Evolutionary conservation across 179 eudicot species (phyloP).

Genomic region (Heliamphora pulchella): DNA sequence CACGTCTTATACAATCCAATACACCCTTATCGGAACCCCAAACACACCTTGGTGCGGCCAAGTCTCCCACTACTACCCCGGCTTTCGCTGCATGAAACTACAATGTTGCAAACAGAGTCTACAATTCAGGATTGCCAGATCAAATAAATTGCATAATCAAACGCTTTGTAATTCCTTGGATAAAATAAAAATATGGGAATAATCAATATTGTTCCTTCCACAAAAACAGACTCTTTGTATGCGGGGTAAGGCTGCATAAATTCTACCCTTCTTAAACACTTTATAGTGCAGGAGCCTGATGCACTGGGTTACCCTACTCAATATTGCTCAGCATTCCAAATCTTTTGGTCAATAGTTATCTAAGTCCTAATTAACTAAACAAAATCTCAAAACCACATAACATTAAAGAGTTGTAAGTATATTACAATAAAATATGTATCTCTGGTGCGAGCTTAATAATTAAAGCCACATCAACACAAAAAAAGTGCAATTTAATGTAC

Average conservation of each 20-base stretch:
- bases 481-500: no score
- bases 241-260: no score
- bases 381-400: background rate
- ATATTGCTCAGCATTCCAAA: background rate
- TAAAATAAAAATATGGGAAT: background rate
- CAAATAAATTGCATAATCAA: background rate
- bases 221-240: no score
- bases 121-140: background rate
- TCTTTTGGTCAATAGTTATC: background rate
- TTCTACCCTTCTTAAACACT: no score
- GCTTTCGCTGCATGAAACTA: no score
- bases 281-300: no score
- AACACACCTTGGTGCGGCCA: no score
- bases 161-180: background rate
- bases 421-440: background rate
- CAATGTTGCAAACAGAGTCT: slow-evolving; percentile 3
- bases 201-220: no score
- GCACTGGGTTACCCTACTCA: background rate
- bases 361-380: background rate
- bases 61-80: no score
- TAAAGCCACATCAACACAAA: background rate
- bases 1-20: no score
- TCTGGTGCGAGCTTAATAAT: background rate
- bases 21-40: no score
- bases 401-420: background rate